Base-by-base conservation (phyloP, 345 rosid genomes). In the Citrus hindsii region DNA sequence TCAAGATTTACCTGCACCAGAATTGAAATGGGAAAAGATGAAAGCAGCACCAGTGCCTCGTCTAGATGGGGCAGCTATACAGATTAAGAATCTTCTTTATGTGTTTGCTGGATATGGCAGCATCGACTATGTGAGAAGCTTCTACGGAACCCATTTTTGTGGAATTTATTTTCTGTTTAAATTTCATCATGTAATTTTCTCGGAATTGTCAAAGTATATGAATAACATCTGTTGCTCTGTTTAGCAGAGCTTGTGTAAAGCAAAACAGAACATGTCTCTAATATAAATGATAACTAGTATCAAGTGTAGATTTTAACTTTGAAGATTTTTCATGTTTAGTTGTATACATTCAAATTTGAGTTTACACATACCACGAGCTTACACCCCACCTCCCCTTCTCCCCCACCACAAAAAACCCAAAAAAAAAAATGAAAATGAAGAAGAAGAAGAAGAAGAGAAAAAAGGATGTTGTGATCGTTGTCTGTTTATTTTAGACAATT, bases 31-130 rank as follows among this genome's bases (percentile, higher is more conserved):
- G 99, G 89, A 92, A 86, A 91, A 91, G 88, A 96, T 96, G 99
- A 71, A 88, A 37, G 28, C 85, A 87, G 91, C 99, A 0, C 98
- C 97, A 35, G 97, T 96, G 60, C 99, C 98, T 87, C 97, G 98
- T 48, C 81, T 96, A 16, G 99, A 92, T 78, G 98, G 99, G 74
- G 97, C 98, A 67, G 97, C 97, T 0, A 81, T 92, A 71, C 99
- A 96, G 91, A 92, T 96, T 56, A 83, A 81, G 85, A 83, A 94
- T 80, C 90, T 82, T 73, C 87, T 96, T 0, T 96, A 76, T 53
- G 99, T 96, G 5, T 96, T 96, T 84, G 99, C 99, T 53, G 98
- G 99, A 66, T 96, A 96, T 73, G 95, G 97, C 74, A 91, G 90
- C 72, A 92, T 94, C 67, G 88, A 96, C 82, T 77, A 60, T 79